Conservation (phyloP, 2,329 filamentous ascomycete genomes). For the Falciphora oryzae region DNA sequence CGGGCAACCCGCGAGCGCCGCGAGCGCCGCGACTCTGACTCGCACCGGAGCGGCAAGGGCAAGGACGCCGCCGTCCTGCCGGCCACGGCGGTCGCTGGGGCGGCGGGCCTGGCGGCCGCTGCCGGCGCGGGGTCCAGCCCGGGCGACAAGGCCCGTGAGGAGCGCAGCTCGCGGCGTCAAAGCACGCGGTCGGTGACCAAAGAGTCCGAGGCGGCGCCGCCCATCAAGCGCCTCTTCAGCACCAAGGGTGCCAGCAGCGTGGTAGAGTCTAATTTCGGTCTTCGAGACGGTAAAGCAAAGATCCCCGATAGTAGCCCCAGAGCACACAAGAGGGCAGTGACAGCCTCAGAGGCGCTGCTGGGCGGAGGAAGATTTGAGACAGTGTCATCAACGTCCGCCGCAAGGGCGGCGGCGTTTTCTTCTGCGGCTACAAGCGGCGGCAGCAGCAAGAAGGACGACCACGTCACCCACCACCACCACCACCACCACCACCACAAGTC, state of each 20-base stretch:
- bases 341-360: not conserved
- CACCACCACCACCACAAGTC: not conserved
- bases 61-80: not conserved
- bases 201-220: not conserved
- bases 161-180: not conserved
- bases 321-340: not conserved
- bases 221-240: slow-evolving; percentile 15
- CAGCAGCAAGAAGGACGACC: slow-evolving; percentile 10
- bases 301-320: slow-evolving; percentile 6
- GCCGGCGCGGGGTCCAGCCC: slow-evolving; percentile 9
- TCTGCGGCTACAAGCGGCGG: slow-evolving; percentile 7
- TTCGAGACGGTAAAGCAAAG: slow-evolving; percentile 26
- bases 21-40: slow-evolving; percentile 22
- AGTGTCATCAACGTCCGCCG: not conserved
- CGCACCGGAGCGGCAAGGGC: not conserved
- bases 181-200: slow-evolving; percentile 3
- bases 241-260: slow-evolving; percentile 23
- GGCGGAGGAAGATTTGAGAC: too few relatives aligned
- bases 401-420: not conserved
- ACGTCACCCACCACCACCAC: not conserved
- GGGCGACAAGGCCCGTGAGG: slow-evolving; percentile 2
- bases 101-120: not conserved
- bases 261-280: slow-evolving; percentile 24
- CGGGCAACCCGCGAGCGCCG: slow-evolving; percentile 28
- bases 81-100: not conserved